Evolutionary conservation across 768 basidiomycete species (phyloP), one percentile per base, ranked within the genome.

Genomic region (Albatrellus ellisii): DNA sequence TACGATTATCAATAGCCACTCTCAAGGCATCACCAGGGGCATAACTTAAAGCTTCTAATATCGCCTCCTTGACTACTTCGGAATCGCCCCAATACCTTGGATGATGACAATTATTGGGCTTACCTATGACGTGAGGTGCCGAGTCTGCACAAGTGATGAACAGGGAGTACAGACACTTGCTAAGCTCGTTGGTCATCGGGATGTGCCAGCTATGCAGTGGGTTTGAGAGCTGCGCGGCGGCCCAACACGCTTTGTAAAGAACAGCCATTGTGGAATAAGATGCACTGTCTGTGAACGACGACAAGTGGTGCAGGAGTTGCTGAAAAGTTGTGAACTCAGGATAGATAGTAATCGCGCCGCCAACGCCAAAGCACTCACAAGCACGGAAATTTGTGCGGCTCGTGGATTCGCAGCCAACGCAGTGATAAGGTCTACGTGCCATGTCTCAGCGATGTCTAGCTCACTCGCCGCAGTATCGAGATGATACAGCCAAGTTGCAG

Each of bases 401-500:
- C n/a, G 22, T n/a, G 28, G 17, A 14, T 46, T 39, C 7, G 48
- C 37, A 6, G 43, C 36, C 2, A 44, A 36, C 14, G 49, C 47
- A n/a, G 6, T 14, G 21, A 51, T 36, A 12, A 54, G 44, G 7
- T 35, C 36, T 4, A 29, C 43, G 12, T 47, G 47, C 53, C 51
- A 56, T 31, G 39, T 43, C 26, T 49, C 39, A 6, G 41, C 32
- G 17, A 15, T 4, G 18, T 14, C 17, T 25, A 47, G 28, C 15
- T 43, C 46, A 4, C 20, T 31, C 7, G 22, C 22, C 2, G 36
- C 18, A 9, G 27, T 36, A 21, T 64, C 57, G 12, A 66, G 47
- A 50, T 72, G 66, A 46, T 59, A 65, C 35, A 81, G 58, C 69
- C 75, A 81, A 18, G 63, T 62, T 25, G 66, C 59, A 10, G 70